Percentiles rank a stretch among this genome's conserved stretches.
These are phyloP conservation scores for Pinus albicaulis DNA, from an alignment of 75 land plant genomes.

Conservation along the genomic window DNA sequence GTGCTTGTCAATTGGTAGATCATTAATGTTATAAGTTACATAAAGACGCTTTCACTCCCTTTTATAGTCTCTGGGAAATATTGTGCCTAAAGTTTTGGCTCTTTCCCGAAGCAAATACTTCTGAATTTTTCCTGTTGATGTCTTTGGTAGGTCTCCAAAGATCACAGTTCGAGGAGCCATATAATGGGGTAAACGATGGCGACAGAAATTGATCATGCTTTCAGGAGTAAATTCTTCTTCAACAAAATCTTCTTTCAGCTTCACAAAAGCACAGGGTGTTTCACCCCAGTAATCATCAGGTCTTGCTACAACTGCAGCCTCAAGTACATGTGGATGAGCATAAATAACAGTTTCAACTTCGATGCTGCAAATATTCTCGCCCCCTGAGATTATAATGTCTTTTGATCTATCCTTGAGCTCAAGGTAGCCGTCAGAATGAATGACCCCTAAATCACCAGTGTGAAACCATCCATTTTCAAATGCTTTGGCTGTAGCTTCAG, in stretches of 20 bases:
- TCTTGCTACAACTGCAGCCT: constrained; percentile 68
- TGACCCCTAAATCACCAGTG: constrained; percentile 78
- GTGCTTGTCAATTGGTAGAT: too few species aligned
- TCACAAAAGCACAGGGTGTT: constrained; percentile 78
- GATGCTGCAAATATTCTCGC: constrained; percentile 77
- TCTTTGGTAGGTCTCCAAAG: constrained; percentile 65
- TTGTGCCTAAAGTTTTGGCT: constrained; percentile 58
- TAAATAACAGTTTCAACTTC: constrained; percentile 70
- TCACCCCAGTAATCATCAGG: constrained; percentile 82
- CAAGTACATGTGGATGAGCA: constrained; percentile 57
- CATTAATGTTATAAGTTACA: too few species aligned
- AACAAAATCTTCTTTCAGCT: constrained; percentile 32
- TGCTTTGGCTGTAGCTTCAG: constrained; percentile 55
- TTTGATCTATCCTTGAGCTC: constrained; percentile 70
- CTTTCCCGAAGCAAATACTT: constrained; percentile 57
- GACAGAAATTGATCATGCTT: constrained; percentile 44
- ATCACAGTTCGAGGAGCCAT: constrained; percentile 66
- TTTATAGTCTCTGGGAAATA: constrained; percentile 18
- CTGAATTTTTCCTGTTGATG: constrained; percentile 81
- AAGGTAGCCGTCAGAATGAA: constrained; percentile 71
- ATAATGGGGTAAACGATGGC: constrained; percentile 48
- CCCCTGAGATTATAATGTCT: constrained; percentile 85
- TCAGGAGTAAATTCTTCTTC: constrained; percentile 15
- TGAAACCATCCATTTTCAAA: constrained; percentile 75
- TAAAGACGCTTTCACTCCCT: neutral